Percentiles rank a stretch among this genome's conserved stretches.
phyloP scores from a whole-genome alignment of 768 basidiomycete genomes.

The Tephrocybe sp. region DNA sequence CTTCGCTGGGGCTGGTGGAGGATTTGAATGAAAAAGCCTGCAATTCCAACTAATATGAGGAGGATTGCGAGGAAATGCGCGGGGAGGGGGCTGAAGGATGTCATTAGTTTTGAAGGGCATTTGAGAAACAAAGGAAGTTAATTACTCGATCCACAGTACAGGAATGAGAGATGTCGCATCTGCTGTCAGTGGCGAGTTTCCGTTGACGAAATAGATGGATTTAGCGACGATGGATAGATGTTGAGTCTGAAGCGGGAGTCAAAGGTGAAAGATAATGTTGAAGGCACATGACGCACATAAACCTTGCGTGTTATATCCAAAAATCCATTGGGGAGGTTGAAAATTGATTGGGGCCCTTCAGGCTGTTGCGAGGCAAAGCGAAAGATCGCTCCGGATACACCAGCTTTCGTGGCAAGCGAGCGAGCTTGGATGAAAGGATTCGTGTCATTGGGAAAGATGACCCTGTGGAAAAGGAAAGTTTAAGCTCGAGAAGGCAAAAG shows the following conservation, averaged over 20 bases:
- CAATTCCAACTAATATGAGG: constrained; percentile 45
- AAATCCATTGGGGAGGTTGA: constrained; percentile 49
- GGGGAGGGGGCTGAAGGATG: constrained; percentile 43
- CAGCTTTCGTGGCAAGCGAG: constrained; percentile 43
- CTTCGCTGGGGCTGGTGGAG: constrained; percentile 45
- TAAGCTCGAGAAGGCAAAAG: not conserved
- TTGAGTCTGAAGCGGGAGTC: constrained; percentile 36
- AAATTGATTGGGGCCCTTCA: constrained; percentile 41
- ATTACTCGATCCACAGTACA: constrained; percentile 61
- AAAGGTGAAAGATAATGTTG: not conserved
- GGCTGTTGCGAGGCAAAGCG: constrained; percentile 42
- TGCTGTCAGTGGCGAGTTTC: constrained; percentile 36
- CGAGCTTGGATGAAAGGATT: constrained; percentile 52
- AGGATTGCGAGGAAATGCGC: constrained; percentile 47
- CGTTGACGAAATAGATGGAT: constrained; percentile 53
- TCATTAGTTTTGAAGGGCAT: not conserved
- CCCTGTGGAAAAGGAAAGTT: constrained; percentile 23
- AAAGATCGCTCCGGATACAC: constrained; percentile 62
- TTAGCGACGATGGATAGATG: constrained; percentile 58
- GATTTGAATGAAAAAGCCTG: constrained; percentile 47
- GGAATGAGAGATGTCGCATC: constrained; percentile 39
- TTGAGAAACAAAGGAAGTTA: too few relatives aligned
- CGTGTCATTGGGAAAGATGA: constrained; percentile 38
- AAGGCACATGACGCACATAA: constrained; percentile 41
- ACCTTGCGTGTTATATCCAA: constrained; percentile 46